phyloP scores from a whole-genome alignment of 257 asterid species.

The Coffea eugenioides region DNA sequence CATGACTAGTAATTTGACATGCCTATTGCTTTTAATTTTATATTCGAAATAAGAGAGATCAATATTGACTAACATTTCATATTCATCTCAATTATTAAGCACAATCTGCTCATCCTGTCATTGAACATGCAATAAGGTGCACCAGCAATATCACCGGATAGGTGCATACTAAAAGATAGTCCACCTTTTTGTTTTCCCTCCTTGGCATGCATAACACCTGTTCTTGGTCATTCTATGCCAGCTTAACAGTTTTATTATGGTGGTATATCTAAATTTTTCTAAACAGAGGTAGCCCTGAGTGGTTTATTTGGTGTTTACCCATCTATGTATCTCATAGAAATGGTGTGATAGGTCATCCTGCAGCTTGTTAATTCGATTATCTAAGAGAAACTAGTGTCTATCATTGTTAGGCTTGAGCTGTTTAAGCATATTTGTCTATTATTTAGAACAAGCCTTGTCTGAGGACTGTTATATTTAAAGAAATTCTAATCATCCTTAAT shows the following conservation, averaged over 20 bases:
- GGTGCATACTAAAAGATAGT: neutral
- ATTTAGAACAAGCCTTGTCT: neutral
- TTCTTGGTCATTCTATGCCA: neutral
- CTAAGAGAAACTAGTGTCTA: neutral
- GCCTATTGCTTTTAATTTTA: neutral
- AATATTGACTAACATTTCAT: neutral
- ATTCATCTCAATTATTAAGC: neutral
- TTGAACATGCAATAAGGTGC: neutral
- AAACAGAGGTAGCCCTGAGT: neutral
- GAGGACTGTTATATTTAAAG: neutral
- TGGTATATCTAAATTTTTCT: neutral
- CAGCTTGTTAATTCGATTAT: neutral
- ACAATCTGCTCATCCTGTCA: neutral
- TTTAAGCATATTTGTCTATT: neutral
- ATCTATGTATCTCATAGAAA: too few relatives aligned
- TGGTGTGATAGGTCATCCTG: neutral
- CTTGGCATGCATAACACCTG: neutral
- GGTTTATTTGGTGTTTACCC: neutral
- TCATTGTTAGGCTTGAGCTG: too few relatives aligned
- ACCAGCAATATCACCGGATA: neutral
- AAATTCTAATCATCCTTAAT: neutral
- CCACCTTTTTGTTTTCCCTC: neutral
- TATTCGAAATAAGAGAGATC: neutral
- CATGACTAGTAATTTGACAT: neutral
- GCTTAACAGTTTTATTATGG: neutral